Base-by-base conservation (phyloP, 2,329 filamentous ascomycete species). In the Fusarium tupiense region DNA sequence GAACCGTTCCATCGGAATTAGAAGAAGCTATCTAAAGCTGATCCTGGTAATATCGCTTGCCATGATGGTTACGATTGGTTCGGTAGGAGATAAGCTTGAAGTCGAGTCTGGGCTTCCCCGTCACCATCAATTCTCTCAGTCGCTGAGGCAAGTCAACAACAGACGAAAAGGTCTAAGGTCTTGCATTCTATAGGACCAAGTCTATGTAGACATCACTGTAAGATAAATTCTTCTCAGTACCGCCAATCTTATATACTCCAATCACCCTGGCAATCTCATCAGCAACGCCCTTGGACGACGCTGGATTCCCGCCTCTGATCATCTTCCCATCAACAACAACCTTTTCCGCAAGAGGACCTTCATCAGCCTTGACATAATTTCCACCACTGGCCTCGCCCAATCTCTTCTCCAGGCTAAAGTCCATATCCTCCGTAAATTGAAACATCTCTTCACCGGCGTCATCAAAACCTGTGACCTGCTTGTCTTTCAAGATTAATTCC, bases 141-240 rank as follows among this genome's bases (percentile, higher is more conserved):
- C 20, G 1, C 24, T 5, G 9, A 4, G 1, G 5, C 2, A 7
- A 12, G 13, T 22, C 1, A 26, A 16, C 14, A 29, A 4, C 2
- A 26, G 3, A 22, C 10, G 0, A 0, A 12, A n/a, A 29, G 8
- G 8, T 14, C 4, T 19, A 2, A 7, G 0, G 6, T 54, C 0
- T 24, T 24, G 4, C 4, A 24, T 24, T 24, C 2, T 14, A 14
- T 24, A 13, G 5, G 17, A 17, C n/a, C n/a, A n/a, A n/a, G n/a
- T n/a, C n/a, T n/a, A 19, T 10, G 7, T 13, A 14, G 1, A 19
- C 3, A 16, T 47, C 19, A 26, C 0, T 26, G 5, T 1, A 46
- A 19, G 4, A 6, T 6, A 14, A 8, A 10, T 6, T 14, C 0
- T 4, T 20, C 5, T 7, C 6, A 46, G 0, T 26, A 1, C 0